Evolutionary conservation across 1,284 basidiomycete genomes (phyloP), one percentile per base, ranked within the genome.

Genomic region (Moniliella sp.): DNA sequence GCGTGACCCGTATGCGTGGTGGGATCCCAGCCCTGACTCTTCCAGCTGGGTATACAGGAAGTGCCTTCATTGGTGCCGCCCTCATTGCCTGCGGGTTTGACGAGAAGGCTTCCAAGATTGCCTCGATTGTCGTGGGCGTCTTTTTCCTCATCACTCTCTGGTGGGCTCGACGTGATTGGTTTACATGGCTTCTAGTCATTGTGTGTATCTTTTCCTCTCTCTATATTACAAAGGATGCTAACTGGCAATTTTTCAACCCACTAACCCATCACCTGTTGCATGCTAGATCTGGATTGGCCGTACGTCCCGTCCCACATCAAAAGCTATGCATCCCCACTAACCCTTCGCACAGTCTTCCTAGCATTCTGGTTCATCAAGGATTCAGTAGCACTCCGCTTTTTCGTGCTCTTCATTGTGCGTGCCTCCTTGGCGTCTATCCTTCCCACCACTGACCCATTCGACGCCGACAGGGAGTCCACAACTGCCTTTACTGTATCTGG

Each of bases 91-190:
- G 82, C 46, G 84, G 58, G 0, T 94, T 93, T 61, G 75, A 94
- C 61, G 84, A 80, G 31, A 74, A 81, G 45, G 88, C 88, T 2
- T 79, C 76, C 62, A 93, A 93, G 61, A 63, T 93, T 29, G 83
- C 82, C 0, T 75, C 72, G 27, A 64, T 93, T 15, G 73, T 79
- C 7, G 67, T 94, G 17, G 80, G 74, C 5, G 75, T 65, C 15
- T 78, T 86, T 60, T 93, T 88, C 65, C 49, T 93, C n/a, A 68
- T 91, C 43, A 91, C 82, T 0, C 68, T 91, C 1, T 93, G 78
- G 77, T 71, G 68, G 69, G 86, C 82, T 2, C 65, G 81, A 28
- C 67, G 66, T 41, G 78, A 78, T 51, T 73, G 74, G 71, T 50
- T 91, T 25, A 14, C 31, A 11, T 32, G 31, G 31, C 13, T 32